Evolutionary conservation across 208 protist species (phyloP).

Genomic region (Acanthamoeba royreba): DNA sequence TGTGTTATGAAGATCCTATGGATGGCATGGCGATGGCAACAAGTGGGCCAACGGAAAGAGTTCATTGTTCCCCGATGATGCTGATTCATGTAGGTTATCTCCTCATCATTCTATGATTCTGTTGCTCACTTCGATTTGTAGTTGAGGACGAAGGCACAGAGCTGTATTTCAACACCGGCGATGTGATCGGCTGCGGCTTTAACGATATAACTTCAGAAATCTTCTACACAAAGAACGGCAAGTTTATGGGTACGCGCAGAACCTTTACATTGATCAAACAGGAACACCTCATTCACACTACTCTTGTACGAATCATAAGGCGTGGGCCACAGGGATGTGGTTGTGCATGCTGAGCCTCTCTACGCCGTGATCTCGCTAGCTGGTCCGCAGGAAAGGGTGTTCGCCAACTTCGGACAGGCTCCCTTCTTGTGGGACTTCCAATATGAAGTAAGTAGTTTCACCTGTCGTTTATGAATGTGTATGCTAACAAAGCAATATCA

Average conservation of each 20-base stretch:
- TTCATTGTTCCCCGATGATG: neutral
- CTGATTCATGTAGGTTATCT: neutral
- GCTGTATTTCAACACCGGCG: constrained; percentile 11
- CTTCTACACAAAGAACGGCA: constrained; percentile 37
- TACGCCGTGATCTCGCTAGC: neutral
- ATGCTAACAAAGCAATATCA: neutral
- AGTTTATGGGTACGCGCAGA: neutral
- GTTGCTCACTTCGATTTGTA: neutral
- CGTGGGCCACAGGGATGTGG: neutral
- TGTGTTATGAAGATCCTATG: neutral
- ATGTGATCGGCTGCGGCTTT: constrained; percentile 34
- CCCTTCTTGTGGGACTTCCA: constrained; percentile 42
- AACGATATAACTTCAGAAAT: neutral
- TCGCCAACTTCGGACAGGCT: constrained; percentile 2
- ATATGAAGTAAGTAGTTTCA: neutral
- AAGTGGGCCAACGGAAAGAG: neutral
- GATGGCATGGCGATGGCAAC: constrained; percentile 22
- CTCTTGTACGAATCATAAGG: neutral
- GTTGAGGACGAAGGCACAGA: neutral
- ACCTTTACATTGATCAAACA: too few species aligned
- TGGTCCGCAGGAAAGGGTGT: constrained; percentile 14
- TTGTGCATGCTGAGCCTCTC: neutral
- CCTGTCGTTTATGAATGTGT: neutral
- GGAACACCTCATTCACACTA: neutral
- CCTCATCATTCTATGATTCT: neutral